Evolutionary conservation across 2,329 filamentous ascomycete species (phyloP), one percentile per base, ranked within the genome.

Genomic region (Trichoderma sp.): DNA sequence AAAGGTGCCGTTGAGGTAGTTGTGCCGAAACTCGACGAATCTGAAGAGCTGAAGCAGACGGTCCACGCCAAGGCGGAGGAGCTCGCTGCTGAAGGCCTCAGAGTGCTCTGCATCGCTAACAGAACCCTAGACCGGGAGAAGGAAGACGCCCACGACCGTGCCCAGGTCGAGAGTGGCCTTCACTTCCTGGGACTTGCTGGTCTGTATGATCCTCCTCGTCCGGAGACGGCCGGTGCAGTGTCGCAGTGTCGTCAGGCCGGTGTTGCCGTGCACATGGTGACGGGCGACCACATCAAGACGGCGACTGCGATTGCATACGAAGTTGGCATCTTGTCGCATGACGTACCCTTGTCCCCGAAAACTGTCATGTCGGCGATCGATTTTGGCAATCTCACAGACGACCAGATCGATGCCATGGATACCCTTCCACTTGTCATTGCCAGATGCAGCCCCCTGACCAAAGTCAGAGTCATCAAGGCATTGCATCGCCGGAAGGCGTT

Each of bases 391-490:
- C 83, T 93, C 28, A 86, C 83, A 4, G 87, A 92, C 59, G 85
- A 84, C 1, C 83, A 93, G 76, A 86, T 93, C 58, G 91, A 93
- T 75, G 81, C 80, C 3, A 80, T 93, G 26, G 85, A 88, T 1
- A 81, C 84, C 4, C 82, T 93, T 2, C 91, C 91, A 0, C 82
- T 92, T 8, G 91, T 93, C 3, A 85, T 93, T 61, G 91, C 91
- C 72, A 85, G 91, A 50, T 93, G 91, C 78, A 90, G 89, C 58
- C 91, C 91, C 2, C 83, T 88, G 70, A 93, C 91, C 43, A 93
- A 93, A 80, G 90, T 92, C n/a, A 86, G 91, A 73, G 91, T 93
- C 87, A 91, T 93, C 71, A 89, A 92, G 77, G 90, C 91, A n/a
- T 85, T 93, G 72, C 90, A 92, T 75, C 86, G 91, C 36, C 87